These are phyloP conservation scores for Aspergillus sparsus DNA, from an alignment of 495 filamentous ascomycete genomes.

Conservation along the genomic window DNA sequence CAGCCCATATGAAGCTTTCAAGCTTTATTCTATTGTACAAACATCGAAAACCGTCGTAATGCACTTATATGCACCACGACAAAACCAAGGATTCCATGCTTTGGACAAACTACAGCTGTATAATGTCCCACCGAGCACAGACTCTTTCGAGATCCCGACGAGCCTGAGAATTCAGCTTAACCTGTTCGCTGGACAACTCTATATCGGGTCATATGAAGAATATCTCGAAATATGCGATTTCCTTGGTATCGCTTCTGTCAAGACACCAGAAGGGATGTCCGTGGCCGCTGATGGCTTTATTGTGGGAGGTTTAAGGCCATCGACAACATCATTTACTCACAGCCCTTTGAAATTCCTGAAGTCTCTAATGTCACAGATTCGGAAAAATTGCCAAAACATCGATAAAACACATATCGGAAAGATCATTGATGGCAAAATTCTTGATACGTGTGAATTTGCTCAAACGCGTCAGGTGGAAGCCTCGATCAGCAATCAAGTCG, in stretches of 20 bases:
- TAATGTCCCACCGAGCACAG: constrained; percentile 16
- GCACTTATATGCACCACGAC: constrained; percentile 60
- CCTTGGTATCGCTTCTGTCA: constrained; percentile 13
- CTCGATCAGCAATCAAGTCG: too few species aligned
- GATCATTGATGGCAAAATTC: constrained; percentile 41
- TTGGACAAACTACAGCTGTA: constrained; percentile 53
- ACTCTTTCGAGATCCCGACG: constrained; percentile 3
- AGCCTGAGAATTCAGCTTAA: constrained; percentile 15
- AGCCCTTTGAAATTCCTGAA: constrained; percentile 59
- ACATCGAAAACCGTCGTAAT: constrained; percentile 40
- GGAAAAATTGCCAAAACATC: constrained; percentile 52
- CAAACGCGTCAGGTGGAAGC: too few species aligned
- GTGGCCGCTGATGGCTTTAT: constrained; percentile 21
- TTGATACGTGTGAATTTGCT: not conserved
- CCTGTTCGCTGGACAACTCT: constrained; percentile 18
- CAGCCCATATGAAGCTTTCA: constrained; percentile 63
- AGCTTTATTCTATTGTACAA: constrained; percentile 44
- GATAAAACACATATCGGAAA: constrained; percentile 57
- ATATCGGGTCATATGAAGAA: constrained; percentile 8
- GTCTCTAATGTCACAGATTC: constrained; percentile 51
- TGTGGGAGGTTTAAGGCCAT: not conserved
- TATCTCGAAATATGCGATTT: constrained; percentile 18
- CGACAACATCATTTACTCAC: constrained; percentile 33
- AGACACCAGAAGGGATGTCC: not conserved
- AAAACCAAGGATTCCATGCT: constrained; percentile 41